These are phyloP conservation scores for Triticum dicoccoides DNA, from an alignment of 176 grass and related monocot genomes.

Conservation along the genomic window DNA sequence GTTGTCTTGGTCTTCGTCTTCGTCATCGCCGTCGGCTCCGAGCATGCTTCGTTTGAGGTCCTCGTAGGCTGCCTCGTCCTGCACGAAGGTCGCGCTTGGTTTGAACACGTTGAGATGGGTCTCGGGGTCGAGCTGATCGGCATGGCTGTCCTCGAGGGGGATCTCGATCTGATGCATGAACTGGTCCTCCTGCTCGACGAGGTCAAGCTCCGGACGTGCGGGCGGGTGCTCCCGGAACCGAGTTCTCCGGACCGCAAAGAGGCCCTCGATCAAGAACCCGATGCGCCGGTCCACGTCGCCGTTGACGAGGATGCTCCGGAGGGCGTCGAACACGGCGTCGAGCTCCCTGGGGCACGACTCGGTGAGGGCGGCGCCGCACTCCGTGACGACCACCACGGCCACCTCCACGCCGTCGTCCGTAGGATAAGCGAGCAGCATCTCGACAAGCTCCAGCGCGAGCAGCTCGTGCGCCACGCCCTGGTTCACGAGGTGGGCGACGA, in stretches of 20 bases:
- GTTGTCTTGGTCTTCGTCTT: not conserved
- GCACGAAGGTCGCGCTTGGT: too few species aligned
- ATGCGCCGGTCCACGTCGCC: conserved; percentile 30
- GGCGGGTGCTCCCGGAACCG: conserved; percentile 30
- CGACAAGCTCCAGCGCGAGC: not conserved
- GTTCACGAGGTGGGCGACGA: not conserved
- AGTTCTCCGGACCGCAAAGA: conserved; percentile 43
- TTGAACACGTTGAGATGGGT: too few species aligned
- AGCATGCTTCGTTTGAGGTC: not conserved
- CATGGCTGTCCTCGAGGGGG: too few species aligned
- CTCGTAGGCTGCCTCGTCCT: not conserved
- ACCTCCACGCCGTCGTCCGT: conserved; percentile 8
- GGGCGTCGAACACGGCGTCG: conserved; percentile 37
- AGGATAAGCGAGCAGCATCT: not conserved
- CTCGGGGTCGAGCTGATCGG: too few species aligned
- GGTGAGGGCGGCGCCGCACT: conserved; percentile 35
- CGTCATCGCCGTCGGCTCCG: not conserved
- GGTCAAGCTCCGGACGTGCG: conserved; percentile 37
- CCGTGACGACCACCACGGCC: conserved; percentile 37
- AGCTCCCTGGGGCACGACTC: conserved; percentile 32
- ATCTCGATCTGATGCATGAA: conserved; percentile 16
- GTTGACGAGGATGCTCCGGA: conserved; percentile 36
- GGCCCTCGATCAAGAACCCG: conserved; percentile 38
- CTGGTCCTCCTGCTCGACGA: conserved; percentile 47
- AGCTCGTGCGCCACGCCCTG: conserved; percentile 5